Evolutionary conservation across 441 rosid species (phyloP), one percentile per base, ranked within the genome.

Genomic region (Populus hybrid): DNA sequence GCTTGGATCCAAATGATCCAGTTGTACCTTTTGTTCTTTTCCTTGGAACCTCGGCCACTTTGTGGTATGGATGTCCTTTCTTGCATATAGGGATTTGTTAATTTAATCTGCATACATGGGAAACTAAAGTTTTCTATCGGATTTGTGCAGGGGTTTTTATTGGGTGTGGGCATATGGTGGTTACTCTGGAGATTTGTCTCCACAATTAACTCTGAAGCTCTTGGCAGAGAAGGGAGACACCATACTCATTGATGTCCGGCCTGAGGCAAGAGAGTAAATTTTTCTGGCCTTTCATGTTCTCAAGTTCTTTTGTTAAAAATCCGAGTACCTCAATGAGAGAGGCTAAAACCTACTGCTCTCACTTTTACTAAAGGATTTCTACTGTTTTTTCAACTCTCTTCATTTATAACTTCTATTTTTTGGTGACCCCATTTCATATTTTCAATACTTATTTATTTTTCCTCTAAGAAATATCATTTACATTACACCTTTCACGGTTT

Each of bases 141-240:
- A 97, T 89, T 80, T 83, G 85, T 92, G 90, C 97, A 94, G 99
- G 99, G 90, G 72, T 84, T 83, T 87, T 82, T 93, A 91, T 83
- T 84, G 94, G 96, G 86, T 88, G 71, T 84, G 89, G 97, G 84
- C 83, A 31, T 94, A 90, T 78, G 79, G 97, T 71, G 99, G 98
- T 67, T 96, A 96, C 79, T 90, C 97, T 76, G 98, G 99, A 81
- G 95, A 94, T 86, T 84, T 96, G 80, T 90, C 99, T 83, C 93
- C 99, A 82, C 78, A 86, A 50, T 81, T 78, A 81, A 89, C 97
- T 42, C 82, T 94, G 74, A 91, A 93, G 87, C 91, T 96, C 74
- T 85, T 96, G 81, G 80, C 69, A 69, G 92, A 94, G 75, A 83
- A 81, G 88, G 92, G 92, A 82, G 89, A 91, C 80, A 87, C 92